These are phyloP conservation scores for Microsporum ferrugineum DNA, from an alignment of 2,329 filamentous ascomycete species.

Conservation along the genomic window DNA sequence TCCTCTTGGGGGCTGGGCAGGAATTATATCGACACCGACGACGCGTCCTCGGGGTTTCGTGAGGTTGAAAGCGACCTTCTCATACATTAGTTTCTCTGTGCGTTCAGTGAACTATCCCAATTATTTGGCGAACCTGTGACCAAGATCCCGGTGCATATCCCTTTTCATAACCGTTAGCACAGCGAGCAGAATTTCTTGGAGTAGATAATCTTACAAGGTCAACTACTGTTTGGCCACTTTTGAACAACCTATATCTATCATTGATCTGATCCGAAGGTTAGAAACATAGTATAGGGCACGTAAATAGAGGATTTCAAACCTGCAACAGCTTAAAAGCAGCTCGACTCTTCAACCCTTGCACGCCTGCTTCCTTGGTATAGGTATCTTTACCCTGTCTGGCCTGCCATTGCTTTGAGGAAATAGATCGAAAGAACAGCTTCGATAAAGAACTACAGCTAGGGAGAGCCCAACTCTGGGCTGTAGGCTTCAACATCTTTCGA, in stretches of 20 bases:
- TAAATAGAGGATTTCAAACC: slow-evolving; percentile 36
- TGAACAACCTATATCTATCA: slow-evolving; percentile 67
- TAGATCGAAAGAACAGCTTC: neutral
- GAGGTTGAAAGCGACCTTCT: slow-evolving; percentile 65
- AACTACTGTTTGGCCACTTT: slow-evolving; percentile 69
- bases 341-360: slow-evolving; percentile 72
- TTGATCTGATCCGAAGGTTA: slow-evolving; percentile 52
- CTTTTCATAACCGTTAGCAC: slow-evolving; percentile 17
- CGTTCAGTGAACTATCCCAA: neutral
- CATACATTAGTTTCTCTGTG: neutral
- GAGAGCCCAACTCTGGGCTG: neutral
- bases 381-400: slow-evolving; percentile 61
- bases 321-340: slow-evolving; percentile 90
- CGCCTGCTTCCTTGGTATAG: slow-evolving; percentile 62
- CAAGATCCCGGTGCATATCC: slow-evolving; percentile 47
- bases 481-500: neutral
- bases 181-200: neutral
- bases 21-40: slow-evolving; percentile 87
- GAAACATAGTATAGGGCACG: neutral
- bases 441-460: neutral
- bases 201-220: slow-evolving; percentile 53
- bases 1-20: slow-evolving; percentile 77
- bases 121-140: slow-evolving; percentile 39
- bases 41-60: slow-evolving; percentile 68
- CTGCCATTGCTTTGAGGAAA: slow-evolving; percentile 70